phyloP scores from a whole-genome alignment of 179 eudicot species.

The Beta corolliflora region DNA sequence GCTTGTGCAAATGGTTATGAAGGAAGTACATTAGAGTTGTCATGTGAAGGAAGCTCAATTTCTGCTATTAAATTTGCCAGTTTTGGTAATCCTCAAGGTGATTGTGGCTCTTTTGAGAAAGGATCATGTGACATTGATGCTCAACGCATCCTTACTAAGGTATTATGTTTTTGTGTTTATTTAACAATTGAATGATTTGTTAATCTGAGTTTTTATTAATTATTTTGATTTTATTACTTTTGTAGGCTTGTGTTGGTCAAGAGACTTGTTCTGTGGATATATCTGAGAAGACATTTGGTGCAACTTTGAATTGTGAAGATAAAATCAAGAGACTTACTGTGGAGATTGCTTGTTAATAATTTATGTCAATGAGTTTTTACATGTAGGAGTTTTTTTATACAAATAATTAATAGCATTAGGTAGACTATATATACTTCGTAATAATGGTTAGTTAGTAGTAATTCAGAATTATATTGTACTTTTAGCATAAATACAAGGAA shows the following conservation, averaged over 20 bases:
- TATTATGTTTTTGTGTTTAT: not conserved
- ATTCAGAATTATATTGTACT: too few relatives aligned
- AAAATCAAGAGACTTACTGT: conserved; percentile 35
- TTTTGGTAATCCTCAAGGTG: conserved; percentile 29
- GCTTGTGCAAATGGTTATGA: conserved; percentile 38
- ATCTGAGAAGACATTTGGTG: conserved; percentile 22
- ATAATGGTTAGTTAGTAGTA: too few relatives aligned
- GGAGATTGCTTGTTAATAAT: conserved; percentile 33
- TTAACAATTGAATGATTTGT: not conserved
- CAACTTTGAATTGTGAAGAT: not conserved
- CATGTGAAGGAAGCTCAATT: conserved; percentile 36
- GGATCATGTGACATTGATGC: conserved; percentile 34
- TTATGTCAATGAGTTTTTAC: not conserved
- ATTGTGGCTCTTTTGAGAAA: conserved; percentile 27
- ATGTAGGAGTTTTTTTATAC: too few relatives aligned
- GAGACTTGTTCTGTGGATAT: conserved; percentile 31
- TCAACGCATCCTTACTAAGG: conserved; percentile 28
- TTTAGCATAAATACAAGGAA: too few relatives aligned
- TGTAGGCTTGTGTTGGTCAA: conserved; percentile 41
- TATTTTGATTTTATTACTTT: not conserved
- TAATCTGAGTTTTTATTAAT: not conserved
- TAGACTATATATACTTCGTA: conserved; percentile 8
- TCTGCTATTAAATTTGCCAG: conserved; percentile 32
- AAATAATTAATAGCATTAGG: too few relatives aligned
- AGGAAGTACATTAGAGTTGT: conserved; percentile 29